These are phyloP conservation scores for Pisolithus albus DNA, from an alignment of 768 basidiomycete species.

Conservation along the genomic window DNA sequence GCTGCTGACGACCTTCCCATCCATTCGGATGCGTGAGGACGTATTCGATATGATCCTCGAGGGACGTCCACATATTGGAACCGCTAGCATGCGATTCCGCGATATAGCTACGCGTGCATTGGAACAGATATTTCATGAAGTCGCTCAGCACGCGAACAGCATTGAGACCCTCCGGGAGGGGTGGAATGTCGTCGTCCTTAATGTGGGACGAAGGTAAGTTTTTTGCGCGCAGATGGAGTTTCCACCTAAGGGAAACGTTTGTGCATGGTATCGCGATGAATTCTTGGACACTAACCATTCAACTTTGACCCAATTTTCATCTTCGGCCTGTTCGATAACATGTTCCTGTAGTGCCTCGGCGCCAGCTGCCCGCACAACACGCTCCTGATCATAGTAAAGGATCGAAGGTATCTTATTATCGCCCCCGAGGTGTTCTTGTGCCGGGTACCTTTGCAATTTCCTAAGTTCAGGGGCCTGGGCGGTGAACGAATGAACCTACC, in stretches of 20 bases:
- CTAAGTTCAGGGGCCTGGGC: not conserved
- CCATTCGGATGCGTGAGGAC: constrained; percentile 27
- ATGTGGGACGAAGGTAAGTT: constrained; percentile 18
- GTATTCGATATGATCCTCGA: constrained; percentile 16
- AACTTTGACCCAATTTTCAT: constrained; percentile 30
- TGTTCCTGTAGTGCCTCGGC: constrained; percentile 35
- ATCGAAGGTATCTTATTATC: constrained; percentile 45
- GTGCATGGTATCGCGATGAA: too few species aligned
- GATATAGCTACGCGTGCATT: constrained; percentile 18
- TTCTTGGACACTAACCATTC: constrained; percentile 28
- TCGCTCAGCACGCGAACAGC: constrained; percentile 19
- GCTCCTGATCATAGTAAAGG: constrained; percentile 40
- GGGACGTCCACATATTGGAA: constrained; percentile 15
- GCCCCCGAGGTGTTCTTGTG: constrained; percentile 39
- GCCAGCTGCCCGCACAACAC: constrained; percentile 34
- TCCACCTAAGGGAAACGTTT: constrained; percentile 17
- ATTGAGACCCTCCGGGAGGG: constrained; percentile 17
- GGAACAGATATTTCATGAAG: constrained; percentile 24
- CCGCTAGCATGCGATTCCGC: constrained; percentile 23
- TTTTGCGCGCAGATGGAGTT: constrained; percentile 31
- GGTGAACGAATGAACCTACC: constrained; percentile 9
- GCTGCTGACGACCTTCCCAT: constrained; percentile 26
- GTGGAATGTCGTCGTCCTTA: constrained; percentile 13
- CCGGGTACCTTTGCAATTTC: constrained; percentile 34
- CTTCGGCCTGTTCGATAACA: constrained; percentile 32